Evolutionary conservation across 306 rosid species (phyloP), one percentile per base, ranked within the genome.

Genomic region (Lathyrus tuberosus): DNA sequence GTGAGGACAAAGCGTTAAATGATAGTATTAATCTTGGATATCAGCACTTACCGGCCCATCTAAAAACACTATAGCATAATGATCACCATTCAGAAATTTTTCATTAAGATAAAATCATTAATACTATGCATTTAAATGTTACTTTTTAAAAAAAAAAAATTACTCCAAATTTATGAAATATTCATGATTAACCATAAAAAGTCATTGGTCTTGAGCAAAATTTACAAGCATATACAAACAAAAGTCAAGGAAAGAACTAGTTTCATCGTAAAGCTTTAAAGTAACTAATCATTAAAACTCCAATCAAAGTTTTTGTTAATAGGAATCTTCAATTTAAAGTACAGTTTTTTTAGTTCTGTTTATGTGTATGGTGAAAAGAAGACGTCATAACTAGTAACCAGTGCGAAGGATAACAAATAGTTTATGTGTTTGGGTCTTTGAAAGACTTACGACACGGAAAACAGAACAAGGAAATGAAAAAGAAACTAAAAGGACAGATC

Each of bases 11-110:
- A 56, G 16, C 16, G 12, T 33, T 4, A 26, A 56, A 52, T 10
- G 17, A 26, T 56, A 56, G 62, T 18, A 51, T 18, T 51, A 20
- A 53, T 53, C 59, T 52, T 20, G 33, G 59, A 53, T 53, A 53
- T 2, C 31, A 4, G 59, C 59, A 53, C 33, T 20, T 20, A 53
- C 59, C 0, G 14, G 33, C 31, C 59, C 5, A 52, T 28, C 31
- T 14, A 52, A 52, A 52, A 52, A 18, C 31, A 18, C 13, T 52
- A 7, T 43, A 47, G 59, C 30, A 20, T n/a, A 51, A 20, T 53
- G 33, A 53, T 6, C 15, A 22, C 15, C 60, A 22, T 53, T 22
- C 60, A 11, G 7, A 53, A 53, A 20, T 20, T 53, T 10, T 30
- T 53, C 5, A 24, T 53, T 10, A 31, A 16, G 54, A 16, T 48